Percentiles rank a stretch among this genome's conserved stretches.
Conservation (phyloP, 2,329 filamentous ascomycete species). For the Aquanectria penicillioides region DNA sequence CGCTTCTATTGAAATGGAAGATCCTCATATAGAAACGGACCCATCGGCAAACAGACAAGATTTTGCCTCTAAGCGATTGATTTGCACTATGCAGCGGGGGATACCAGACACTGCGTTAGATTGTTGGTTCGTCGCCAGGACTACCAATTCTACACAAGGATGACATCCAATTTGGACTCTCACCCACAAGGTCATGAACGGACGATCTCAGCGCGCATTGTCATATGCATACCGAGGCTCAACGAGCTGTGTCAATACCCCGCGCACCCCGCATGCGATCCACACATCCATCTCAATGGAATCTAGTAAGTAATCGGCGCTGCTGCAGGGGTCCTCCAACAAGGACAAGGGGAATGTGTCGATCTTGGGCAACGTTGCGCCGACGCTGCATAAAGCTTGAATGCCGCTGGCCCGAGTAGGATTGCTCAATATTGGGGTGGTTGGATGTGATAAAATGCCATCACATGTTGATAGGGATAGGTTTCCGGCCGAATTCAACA, state of each 20-base stretch:
- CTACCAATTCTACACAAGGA: too few species aligned
- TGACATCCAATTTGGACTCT: not conserved
- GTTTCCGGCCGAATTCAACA: too few species aligned
- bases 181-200: slow-evolving; percentile 26
- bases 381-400: too few species aligned
- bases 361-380: not conserved
- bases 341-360: not conserved
- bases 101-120: not conserved
- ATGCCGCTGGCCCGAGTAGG: too few species aligned
- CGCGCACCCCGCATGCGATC: slow-evolving; percentile 17
- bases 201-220: slow-evolving; percentile 22
- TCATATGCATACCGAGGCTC: slow-evolving; percentile 43
- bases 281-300: not conserved
- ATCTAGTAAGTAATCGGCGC: too few species aligned
- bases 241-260: slow-evolving; percentile 1
- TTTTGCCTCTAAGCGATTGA: too few species aligned
- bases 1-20: too few species aligned
- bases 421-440: not conserved
- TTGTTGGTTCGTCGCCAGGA: too few species aligned
- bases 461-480: too few species aligned
- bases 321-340: not conserved
- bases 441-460: slow-evolving; percentile 30
- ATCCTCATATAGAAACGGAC: too few species aligned
- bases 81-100: not conserved
- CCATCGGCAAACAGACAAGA: too few species aligned